A percentile compares a stretch with the other conserved stretches of the same genome.
Evolutionary conservation across 305 asterid species (phyloP).

Genomic region (Plantago coronopus): DNA sequence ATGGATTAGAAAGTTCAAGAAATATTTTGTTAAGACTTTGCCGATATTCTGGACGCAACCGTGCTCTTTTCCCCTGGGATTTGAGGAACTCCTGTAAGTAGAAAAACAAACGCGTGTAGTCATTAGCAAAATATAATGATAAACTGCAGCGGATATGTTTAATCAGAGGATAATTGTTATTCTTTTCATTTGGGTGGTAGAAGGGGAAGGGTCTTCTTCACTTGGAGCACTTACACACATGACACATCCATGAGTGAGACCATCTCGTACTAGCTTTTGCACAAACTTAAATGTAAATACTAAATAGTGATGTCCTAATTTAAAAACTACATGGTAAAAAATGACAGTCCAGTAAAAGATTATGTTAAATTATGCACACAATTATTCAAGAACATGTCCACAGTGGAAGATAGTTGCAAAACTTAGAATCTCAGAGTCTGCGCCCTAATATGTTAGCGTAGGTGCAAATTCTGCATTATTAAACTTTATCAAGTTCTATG

Average conservation of each 20-base stretch:
- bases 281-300: neutral
- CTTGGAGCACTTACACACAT: neutral
- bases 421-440: neutral
- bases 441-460: no score
- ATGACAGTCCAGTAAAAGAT: neutral
- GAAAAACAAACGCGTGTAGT: constrained; percentile 9
- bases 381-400: neutral
- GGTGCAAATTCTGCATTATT: neutral
- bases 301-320: no score
- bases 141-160: no score
- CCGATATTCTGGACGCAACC: constrained; percentile 60
- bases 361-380: neutral
- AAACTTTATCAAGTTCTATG: neutral
- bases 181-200: no score
- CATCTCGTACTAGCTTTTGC: neutral
- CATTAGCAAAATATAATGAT: constrained; percentile 4
- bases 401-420: neutral
- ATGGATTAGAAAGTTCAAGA: constrained; percentile 55
- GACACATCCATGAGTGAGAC: neutral
- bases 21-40: constrained; percentile 57
- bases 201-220: neutral
- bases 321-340: no score
- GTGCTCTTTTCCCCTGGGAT: constrained; percentile 85
- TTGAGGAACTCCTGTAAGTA: constrained; percentile 59
- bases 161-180: no score